Percentiles rank a stretch among this genome's conserved stretches.
Conservation (phyloP, 495 filamentous ascomycete genomes). For the Daldinia bambusicola region DNA sequence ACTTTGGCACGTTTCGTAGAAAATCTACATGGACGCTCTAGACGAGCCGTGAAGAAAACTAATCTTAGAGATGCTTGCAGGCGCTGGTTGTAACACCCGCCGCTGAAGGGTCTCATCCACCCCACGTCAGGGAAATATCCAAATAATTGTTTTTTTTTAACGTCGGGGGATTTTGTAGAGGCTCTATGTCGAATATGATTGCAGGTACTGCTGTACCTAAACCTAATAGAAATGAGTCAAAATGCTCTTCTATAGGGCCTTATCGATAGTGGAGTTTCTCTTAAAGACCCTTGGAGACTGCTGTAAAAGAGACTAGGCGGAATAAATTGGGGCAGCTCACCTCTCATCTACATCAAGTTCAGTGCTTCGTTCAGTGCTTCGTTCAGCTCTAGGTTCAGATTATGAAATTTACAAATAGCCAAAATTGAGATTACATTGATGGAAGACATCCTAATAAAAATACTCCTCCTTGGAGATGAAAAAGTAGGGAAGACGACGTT, state of each 20-base stretch:
- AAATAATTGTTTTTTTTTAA: neutral
- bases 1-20: constrained; percentile 22
- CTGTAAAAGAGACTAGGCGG: constrained; percentile 21
- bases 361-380: neutral
- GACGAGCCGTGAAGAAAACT: constrained; percentile 17
- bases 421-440: constrained; percentile 38
- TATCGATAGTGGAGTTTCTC: constrained; percentile 36
- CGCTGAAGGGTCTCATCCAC: constrained; percentile 39
- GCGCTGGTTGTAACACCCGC: constrained; percentile 36
- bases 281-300: constrained; percentile 6
- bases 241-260: constrained; percentile 15
- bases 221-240: constrained; percentile 21
- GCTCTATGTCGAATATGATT: neutral
- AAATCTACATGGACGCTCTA: constrained; percentile 32
- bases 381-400: neutral
- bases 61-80: constrained; percentile 24
- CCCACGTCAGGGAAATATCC: constrained; percentile 1
- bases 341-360: neutral
- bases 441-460: constrained; percentile 65
- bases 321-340: constrained; percentile 12
- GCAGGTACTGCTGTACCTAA: constrained; percentile 2
- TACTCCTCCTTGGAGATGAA: constrained; percentile 83
- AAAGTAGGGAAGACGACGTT: constrained; percentile 89
- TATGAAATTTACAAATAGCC: neutral
- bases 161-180: constrained; percentile 1